A percentile compares a stretch with the other conserved stretches of the same genome.
These are phyloP conservation scores for Pogostemon cablin DNA, from an alignment of 257 asterid species.

Conservation along the genomic window DNA sequence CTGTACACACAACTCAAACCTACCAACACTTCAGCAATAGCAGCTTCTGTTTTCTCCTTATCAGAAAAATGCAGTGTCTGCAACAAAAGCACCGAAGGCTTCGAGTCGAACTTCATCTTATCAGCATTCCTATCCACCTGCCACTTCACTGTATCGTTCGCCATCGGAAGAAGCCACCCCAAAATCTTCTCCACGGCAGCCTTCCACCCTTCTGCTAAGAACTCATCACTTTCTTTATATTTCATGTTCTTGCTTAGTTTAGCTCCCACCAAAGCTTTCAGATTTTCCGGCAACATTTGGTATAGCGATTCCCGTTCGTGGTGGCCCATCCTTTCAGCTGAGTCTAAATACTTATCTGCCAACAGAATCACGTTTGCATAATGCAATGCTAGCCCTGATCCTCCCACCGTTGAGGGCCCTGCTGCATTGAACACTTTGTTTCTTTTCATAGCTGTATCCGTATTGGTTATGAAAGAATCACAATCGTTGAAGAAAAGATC, in stretches of 20 bases:
- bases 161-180: constrained; percentile 82
- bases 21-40: constrained; percentile 79
- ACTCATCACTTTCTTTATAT: constrained; percentile 43
- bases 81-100: constrained; percentile 54
- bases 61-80: constrained; percentile 81
- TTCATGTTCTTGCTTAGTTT: constrained; percentile 72
- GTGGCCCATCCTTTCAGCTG: constrained; percentile 34
- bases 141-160: constrained; percentile 67
- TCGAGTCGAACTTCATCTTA: constrained; percentile 58
- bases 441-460: constrained; percentile 17
- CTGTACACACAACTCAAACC: constrained; percentile 74
- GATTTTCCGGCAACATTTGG: constrained; percentile 70
- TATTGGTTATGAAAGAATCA: not conserved
- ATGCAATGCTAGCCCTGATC: constrained; percentile 74
- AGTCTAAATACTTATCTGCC: constrained; percentile 51
- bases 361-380: constrained; percentile 67
- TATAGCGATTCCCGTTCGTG: constrained; percentile 53
- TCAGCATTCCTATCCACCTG: constrained; percentile 69
- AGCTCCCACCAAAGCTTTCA: constrained; percentile 51
- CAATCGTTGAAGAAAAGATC: constrained; percentile 33
- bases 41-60: constrained; percentile 85
- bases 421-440: constrained; percentile 68
- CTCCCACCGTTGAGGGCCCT: constrained; percentile 69
- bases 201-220: constrained; percentile 78
- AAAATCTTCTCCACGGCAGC: constrained; percentile 62